Conservation (phyloP, 352 stramenopile genomes). For the Phytophthora europaea region DNA sequence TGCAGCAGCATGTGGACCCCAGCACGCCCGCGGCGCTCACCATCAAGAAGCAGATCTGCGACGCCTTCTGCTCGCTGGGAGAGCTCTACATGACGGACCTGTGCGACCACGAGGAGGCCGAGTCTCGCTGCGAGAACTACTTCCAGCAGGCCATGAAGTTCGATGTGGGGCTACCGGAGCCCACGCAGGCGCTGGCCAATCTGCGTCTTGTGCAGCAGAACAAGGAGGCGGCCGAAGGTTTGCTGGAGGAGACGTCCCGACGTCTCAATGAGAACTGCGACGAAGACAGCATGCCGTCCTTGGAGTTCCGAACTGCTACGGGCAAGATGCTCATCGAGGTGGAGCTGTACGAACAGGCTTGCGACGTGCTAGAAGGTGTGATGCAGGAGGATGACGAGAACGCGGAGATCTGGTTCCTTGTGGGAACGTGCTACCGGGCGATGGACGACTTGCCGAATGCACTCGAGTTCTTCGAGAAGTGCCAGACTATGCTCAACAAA, state of each 20-base stretch:
- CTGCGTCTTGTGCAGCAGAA: constrained; percentile 95
- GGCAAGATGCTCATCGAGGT: constrained; percentile 91
- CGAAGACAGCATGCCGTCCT: constrained; percentile 77
- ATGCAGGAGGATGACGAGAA: constrained; percentile 93
- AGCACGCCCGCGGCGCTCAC: constrained; percentile 62
- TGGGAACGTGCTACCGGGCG: constrained; percentile 88
- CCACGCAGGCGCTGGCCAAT: constrained; percentile 96
- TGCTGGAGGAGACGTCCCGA: constrained; percentile 93
- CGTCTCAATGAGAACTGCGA: constrained; percentile 86
- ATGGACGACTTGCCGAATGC: constrained; percentile 86
- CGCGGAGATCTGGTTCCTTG: constrained; percentile 91
- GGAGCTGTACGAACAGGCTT: constrained; percentile 84
- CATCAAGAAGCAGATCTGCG: constrained; percentile 93
- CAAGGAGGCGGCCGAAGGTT: constrained; percentile 89
- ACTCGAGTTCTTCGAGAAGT: constrained; percentile 91
- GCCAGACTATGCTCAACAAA: constrained; percentile 79
- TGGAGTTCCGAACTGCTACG: constrained; percentile 88
- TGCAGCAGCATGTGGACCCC: constrained; percentile 52
- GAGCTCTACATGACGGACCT: constrained; percentile 99
- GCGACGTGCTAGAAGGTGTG: constrained; percentile 86
- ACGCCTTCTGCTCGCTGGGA: constrained; percentile 94
- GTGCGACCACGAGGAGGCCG: constrained; percentile 93
- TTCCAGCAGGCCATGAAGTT: constrained; percentile 92
- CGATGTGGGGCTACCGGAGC: constrained; percentile 93
- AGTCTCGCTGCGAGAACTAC: constrained; percentile 93